phyloP scores from a whole-genome alignment of 768 basidiomycete genomes.

The Rhodotorula graminis region DNA sequence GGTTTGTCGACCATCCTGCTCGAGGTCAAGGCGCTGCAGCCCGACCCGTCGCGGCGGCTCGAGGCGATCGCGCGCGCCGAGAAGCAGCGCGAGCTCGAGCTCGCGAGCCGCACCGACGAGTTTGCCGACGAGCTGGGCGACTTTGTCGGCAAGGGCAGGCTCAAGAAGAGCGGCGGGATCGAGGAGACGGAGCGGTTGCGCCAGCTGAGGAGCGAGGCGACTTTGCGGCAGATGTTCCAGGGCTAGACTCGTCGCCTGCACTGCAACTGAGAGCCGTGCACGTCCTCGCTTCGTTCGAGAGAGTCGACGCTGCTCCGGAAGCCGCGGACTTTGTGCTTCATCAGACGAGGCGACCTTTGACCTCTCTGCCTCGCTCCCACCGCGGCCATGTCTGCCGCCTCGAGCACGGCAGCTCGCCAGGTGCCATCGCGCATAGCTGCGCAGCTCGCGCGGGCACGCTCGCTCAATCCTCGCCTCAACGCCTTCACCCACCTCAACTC shows the following conservation, averaged over 20 bases:
- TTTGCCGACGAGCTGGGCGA: constrained; percentile 76
- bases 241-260: neutral
- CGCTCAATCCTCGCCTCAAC: constrained; percentile 21
- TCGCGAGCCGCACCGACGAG: constrained; percentile 67
- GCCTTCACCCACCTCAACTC: constrained; percentile 23
- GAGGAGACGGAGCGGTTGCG: constrained; percentile 65
- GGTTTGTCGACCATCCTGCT: constrained; percentile 73
- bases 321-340: no score
- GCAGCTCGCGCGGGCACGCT: constrained; percentile 1
- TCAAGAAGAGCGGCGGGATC: constrained; percentile 73
- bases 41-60: constrained; percentile 76
- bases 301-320: no score
- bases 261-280: no score
- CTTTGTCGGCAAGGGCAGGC: constrained; percentile 79
- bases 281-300: no score
- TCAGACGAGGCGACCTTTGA: no score
- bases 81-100: constrained; percentile 70
- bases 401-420: neutral
- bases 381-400: neutral
- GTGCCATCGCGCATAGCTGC: constrained; percentile 2
- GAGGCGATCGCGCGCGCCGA: constrained; percentile 87
- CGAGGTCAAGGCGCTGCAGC: constrained; percentile 75
- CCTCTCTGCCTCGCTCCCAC: neutral
- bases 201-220: constrained; percentile 61
- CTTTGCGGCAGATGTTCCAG: constrained; percentile 29